Percentiles rank a stretch among this genome's conserved stretches.
Evolutionary conservation across 2,329 filamentous ascomycete species (phyloP).

Genomic region (Apiospora pterosperma): DNA sequence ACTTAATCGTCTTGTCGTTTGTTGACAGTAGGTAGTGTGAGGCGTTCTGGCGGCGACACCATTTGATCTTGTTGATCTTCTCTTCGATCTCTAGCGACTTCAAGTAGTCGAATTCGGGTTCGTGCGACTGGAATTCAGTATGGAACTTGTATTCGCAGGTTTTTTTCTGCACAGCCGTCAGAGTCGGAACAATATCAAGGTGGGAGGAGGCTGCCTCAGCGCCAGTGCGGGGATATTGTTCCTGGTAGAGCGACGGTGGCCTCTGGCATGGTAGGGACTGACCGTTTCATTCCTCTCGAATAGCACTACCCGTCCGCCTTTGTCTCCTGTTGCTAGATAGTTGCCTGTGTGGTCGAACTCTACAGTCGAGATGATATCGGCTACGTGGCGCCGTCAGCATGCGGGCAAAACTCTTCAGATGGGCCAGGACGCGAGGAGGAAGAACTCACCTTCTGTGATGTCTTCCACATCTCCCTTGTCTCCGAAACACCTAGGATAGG

Average conservation of each 20-base stretch:
- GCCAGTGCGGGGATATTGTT: not conserved
- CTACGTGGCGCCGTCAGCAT: slow-evolving; percentile 39
- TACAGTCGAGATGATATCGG: slow-evolving; percentile 88
- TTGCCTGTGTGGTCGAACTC: slow-evolving; percentile 90
- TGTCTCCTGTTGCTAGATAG: slow-evolving; percentile 86
- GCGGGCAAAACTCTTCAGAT: slow-evolving; percentile 6
- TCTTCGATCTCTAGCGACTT: slow-evolving; percentile 99
- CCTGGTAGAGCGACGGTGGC: not conserved
- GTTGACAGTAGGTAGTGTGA: slow-evolving; percentile 98
- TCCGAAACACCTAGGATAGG: slow-evolving; percentile 78
- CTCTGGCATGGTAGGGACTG: slow-evolving; percentile 31
- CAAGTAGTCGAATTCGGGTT: slow-evolving; percentile 98
- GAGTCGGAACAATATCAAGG: not conserved
- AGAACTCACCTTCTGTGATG: slow-evolving; percentile 80
- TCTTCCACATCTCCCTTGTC: slow-evolving; percentile 99
- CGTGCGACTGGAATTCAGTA: slow-evolving; percentile 99
- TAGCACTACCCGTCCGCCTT: slow-evolving; percentile 79
- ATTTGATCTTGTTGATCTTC: slow-evolving; percentile 99
- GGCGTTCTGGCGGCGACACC: slow-evolving; percentile 96
- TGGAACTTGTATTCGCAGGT: slow-evolving; percentile 99
- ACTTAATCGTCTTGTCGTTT: slow-evolving; percentile 99
- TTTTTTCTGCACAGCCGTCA: slow-evolving; percentile 73
- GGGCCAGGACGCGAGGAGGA: slow-evolving; percentile 16
- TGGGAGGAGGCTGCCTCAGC: not conserved
- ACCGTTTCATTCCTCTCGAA: slow-evolving; percentile 96